Evolutionary conservation across 2,329 filamentous ascomycete genomes (phyloP), one percentile per base, ranked within the genome.

Genomic region (Dothistroma septosporum): DNA sequence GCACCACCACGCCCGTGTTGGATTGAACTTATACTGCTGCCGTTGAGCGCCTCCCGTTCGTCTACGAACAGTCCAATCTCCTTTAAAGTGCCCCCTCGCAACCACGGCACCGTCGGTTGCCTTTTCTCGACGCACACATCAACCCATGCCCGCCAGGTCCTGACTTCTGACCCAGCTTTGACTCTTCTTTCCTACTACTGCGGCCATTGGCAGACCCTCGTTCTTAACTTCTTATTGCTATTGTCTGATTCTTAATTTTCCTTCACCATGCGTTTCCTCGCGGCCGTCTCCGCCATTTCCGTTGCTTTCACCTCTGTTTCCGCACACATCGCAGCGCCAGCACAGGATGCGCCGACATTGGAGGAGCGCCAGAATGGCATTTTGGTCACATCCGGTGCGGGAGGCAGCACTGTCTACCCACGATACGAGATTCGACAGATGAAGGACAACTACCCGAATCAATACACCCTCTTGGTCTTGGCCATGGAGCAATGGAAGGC

Each of bases 341-440:
- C 56, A 41, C 33, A 55, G 12, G 47, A 64, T 47, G 32, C 48
- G 28, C 55, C 58, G 24, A 61, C 57, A 55, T 24, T 66, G 53
- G 46, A 61, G n/a, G 57, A 64, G 50, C 60, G 64, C 32, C 62
- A 64, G 21, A 35, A 44, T 16, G 16, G 53, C 19, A 55, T 56
- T 19, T 21, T 60, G 33, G 37, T 66, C 28, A 61, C 58, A 4
- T 48, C 59, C 33, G 62, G 63, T 24, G 49, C 60, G 6, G 50
- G 41, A 41, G 60, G 57, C n/a, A 47, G 21, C 32, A 58, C 57
- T 31, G 57, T 65, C 33, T 60, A 63, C 22, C 62, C 66, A 16
- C 67, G 68, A 33, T 57, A 69, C 22, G 68, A 70, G 53, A 57
- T 70, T 33, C 61, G 68, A 55, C 61, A 68, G 57, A 58, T 69